Evolutionary conservation across 805 yeast species (phyloP).

Genomic region (Diddensiella transvaalensis): DNA sequence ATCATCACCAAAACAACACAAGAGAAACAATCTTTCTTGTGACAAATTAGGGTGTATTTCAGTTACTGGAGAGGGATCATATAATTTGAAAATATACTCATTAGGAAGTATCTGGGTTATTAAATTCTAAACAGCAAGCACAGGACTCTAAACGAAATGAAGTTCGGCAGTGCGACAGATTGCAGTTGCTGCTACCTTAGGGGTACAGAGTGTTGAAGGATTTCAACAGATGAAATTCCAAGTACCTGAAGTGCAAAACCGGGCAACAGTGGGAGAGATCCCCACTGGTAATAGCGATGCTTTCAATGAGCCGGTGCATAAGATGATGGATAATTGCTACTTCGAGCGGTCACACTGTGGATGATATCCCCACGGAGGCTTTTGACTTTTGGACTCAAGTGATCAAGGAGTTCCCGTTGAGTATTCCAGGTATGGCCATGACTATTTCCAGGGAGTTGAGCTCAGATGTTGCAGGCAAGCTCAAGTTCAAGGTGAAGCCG

Average conservation of each 20-base stretch:
- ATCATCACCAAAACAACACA: too few species aligned
- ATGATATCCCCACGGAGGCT: slow-evolving; percentile 29
- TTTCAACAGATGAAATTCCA: slow-evolving; percentile 2
- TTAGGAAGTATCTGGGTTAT: too few species aligned
- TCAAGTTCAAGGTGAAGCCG: slow-evolving; percentile 1
- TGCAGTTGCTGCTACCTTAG: slow-evolving; percentile 1
- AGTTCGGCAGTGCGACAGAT: neutral
- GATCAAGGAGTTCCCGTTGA: slow-evolving; percentile 27
- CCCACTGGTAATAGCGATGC: neutral
- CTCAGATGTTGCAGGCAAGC: slow-evolving; percentile 2
- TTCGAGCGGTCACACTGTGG: slow-evolving; percentile 21
- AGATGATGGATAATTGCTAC: slow-evolving; percentile 23
- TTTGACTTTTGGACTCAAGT: slow-evolving; percentile 31
- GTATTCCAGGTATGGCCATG: slow-evolving; percentile 25
- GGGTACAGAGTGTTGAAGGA: neutral
- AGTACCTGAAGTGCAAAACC: neutral
- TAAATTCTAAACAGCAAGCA: neutral
- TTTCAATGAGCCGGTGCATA: neutral
- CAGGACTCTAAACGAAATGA: too few species aligned
- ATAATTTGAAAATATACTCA: too few species aligned
- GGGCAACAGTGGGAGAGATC: neutral
- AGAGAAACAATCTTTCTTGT: too few species aligned
- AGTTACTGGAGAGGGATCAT: too few species aligned
- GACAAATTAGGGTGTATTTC: too few species aligned
- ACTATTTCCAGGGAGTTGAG: slow-evolving; percentile 8